Conservation (phyloP, 352 stramenopile species). For the Phytophthora pluvialis region DNA sequence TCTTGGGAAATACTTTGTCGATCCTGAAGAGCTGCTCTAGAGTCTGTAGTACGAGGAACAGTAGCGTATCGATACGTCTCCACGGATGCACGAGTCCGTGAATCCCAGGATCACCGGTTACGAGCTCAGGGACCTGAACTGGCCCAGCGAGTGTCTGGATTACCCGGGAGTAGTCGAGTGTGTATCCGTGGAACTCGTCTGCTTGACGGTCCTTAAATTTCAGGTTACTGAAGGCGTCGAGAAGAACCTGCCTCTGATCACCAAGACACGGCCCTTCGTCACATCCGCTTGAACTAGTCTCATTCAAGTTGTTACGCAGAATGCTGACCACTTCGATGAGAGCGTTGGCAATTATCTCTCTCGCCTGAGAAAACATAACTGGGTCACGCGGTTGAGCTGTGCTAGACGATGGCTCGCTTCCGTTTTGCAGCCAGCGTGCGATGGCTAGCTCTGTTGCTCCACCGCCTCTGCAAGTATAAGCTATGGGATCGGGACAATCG, state of each 20-base stretch:
- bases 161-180: constrained; percentile 39
- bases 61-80: constrained; percentile 49
- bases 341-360: constrained; percentile 31
- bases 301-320: constrained; percentile 37
- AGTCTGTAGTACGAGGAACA: constrained; percentile 54
- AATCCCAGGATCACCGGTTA: constrained; percentile 40
- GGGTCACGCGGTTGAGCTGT: background rate
- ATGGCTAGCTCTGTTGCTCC: constrained; percentile 56
- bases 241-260: constrained; percentile 35
- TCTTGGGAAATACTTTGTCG: constrained; percentile 42
- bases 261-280: constrained; percentile 3
- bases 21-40: constrained; percentile 68
- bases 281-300: constrained; percentile 4
- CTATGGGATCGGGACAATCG: background rate
- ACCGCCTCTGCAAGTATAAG: constrained; percentile 50
- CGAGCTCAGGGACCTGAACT: constrained; percentile 48
- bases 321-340: constrained; percentile 45
- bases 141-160: constrained; percentile 39
- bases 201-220: constrained; percentile 1
- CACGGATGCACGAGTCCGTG: constrained; percentile 62
- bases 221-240: constrained; percentile 27
- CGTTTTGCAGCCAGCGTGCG: constrained; percentile 28
- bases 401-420: background rate
- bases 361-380: constrained; percentile 13
- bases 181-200: constrained; percentile 24